Conservation (phyloP, 495 filamentous ascomycete genomes). For the Tuber indicum region DNA sequence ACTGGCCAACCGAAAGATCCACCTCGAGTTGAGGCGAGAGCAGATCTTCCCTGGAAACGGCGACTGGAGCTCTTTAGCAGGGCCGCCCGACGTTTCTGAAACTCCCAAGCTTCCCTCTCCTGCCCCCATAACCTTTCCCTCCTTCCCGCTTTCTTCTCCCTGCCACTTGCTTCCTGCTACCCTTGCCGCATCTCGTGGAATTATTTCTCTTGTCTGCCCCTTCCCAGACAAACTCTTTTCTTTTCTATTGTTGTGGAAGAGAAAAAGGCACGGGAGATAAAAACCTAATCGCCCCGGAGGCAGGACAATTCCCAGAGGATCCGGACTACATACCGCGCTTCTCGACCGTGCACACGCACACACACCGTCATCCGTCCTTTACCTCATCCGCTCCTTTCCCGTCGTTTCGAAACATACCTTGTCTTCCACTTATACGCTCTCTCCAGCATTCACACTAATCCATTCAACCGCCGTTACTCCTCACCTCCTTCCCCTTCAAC, state of each 20-base stretch:
- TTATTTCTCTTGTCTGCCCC: neutral
- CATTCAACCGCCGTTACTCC: neutral
- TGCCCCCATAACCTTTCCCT: neutral
- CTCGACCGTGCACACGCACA: neutral
- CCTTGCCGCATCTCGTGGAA: neutral
- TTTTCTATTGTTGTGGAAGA: neutral
- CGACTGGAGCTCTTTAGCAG: constrained; percentile 3
- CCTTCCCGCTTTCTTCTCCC: neutral
- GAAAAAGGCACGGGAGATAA: neutral
- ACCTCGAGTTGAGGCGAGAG: neutral
- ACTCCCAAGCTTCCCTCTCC: constrained; percentile 1
- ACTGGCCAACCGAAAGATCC: neutral
- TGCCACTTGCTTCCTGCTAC: neutral
- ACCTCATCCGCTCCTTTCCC: neutral
- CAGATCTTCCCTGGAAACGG: neutral
- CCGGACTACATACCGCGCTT: neutral
- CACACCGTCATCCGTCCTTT: neutral
- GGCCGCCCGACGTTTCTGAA: constrained; percentile 3
- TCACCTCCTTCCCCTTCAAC: neutral
- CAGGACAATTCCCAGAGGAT: neutral
- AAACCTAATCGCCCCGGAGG: neutral
- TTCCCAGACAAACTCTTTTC: neutral
- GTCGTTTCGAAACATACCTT: neutral
- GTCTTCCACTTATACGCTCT: neutral
- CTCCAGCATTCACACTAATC: neutral